Base-by-base conservation (phyloP, 768 basidiomycete genomes). In the Artomyces pyxidatus region DNA sequence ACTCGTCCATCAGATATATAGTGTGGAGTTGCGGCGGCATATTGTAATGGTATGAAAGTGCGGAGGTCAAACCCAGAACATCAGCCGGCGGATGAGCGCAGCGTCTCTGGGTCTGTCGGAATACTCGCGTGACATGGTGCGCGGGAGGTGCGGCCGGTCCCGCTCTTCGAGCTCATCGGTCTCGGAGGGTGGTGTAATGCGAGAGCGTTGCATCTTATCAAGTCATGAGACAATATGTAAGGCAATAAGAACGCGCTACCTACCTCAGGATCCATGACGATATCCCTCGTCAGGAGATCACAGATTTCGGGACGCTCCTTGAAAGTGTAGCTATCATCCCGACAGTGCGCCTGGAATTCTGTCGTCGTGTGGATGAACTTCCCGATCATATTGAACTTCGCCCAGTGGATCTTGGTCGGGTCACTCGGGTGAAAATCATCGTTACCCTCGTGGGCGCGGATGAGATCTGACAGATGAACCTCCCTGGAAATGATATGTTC, bases 321-420 rank as follows among this genome's bases (percentile, higher is more conserved):
- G 60, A 85, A 83, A 38, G 72, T 70, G 57, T 87, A 86, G 40
- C 60, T 63, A 4, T 76, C 69, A 16, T 49, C 61, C 42, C 76
- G 76, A 61, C 86, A 90, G 51, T 86, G 80, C 9, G 77, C 67
- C 66, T 95, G 92, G 58, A 85, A 91, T 52, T 85, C 78, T 0
- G 76, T 74, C 6, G 92, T 85, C 58, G 77, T 81, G 44, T 78
- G 76, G 48, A 95, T 81, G 59, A 93, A 91, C 51, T 83, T 77
- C 26, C 85, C 93, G 71, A 97, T 86, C 78, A 91, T 85, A 56
- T 85, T 86, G 66, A 88, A 96, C 67, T 98, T 98, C 23, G 85
- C 88, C 95, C 95, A 98, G 59, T 97, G 92, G 47, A 97, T 87
- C 61, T 81, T 81, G 35, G 64, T 70, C 3, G 80, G 71, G 58